A percentile compares a stretch with the other conserved stretches of the same genome.
Conservation (phyloP, 176 grass and related monocot species). For the Cocos nucifera region DNA sequence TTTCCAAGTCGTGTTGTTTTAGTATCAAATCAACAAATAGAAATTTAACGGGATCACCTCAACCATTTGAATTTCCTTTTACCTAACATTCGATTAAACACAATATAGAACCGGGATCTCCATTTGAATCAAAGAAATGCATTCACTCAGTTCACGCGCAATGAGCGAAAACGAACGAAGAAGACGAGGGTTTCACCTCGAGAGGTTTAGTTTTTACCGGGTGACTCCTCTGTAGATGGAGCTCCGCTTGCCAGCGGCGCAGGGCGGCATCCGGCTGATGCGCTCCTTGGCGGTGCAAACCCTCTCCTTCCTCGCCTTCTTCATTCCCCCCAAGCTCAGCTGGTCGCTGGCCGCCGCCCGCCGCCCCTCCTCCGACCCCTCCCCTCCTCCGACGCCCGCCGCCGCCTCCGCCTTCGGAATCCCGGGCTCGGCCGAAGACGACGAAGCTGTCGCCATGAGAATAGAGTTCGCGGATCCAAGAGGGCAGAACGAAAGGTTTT, state of each 20-base stretch:
- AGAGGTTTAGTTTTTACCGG: constrained; percentile 28
- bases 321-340: constrained; percentile 25
- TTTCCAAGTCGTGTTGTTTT: too few species aligned
- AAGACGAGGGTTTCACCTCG: too few species aligned
- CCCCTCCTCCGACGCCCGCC: constrained; percentile 6
- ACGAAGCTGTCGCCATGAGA: constrained; percentile 7
- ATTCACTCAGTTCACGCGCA: too few species aligned
- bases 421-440: constrained; percentile 34
- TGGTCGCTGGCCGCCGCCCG: constrained; percentile 13
- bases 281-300: constrained; percentile 96
- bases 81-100: too few species aligned
- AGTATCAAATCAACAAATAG: too few species aligned
- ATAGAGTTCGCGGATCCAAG: too few species aligned
- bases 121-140: too few species aligned
- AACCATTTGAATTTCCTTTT: too few species aligned
- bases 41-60: too few species aligned
- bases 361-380: neutral
- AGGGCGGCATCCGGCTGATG: constrained; percentile 98
- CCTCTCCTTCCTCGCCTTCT: constrained; percentile 76
- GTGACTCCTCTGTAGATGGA: constrained; percentile 99
- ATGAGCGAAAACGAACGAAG: too few species aligned
- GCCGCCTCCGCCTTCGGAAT: constrained; percentile 44
- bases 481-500: too few species aligned
- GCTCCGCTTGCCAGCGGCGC: constrained; percentile 91
- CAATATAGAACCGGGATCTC: too few species aligned